Base-by-base conservation (phyloP, 1,139 yeast genomes). In the Geotrichum siamense region DNA sequence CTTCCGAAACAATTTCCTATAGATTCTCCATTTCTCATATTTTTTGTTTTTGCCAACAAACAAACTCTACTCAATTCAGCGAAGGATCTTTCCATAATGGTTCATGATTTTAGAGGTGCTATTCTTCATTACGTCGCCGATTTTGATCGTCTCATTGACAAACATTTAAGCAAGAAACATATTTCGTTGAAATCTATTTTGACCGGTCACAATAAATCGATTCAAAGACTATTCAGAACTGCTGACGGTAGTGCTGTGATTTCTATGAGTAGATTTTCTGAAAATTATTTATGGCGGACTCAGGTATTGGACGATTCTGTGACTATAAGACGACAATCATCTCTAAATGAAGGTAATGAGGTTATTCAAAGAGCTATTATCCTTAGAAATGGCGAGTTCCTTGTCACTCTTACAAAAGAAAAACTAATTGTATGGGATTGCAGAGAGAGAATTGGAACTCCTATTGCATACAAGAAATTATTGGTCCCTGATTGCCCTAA, bases 201-300 rank as follows among this genome's bases (percentile, higher is more conserved):
- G 46, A 87, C 93, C 4, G 97, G 97, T 0, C 96, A 86, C 56
- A 74, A 78, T 43, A 87, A 86, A 58, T 82, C 96, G 0, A 79
- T 89, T 17, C 76, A 77, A 52, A 72, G 71, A 44, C 61, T 89
- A 1, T 65, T 76, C 15, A 76, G 87, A 54, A 81, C 94, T 1
- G 63, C 73, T 3, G 76, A 76, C 55, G 86, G 86, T 21, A 67
- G 69, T 22, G 71, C 80, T 0, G 58, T 78, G 46, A 58, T 79
- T n/a, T 72, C 82, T 1, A 57, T 55, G 33, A 54, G 59, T 33
- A 48, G 65, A 26, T 60, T 61, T 39, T 51, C 59, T 5, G 68
- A 64, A 39, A 64, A 63, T 36, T 51, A 51, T 10, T 48, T 64
- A 9, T 64, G 68, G 68, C 51, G 48, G 28, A 59, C 63, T 0